Base-by-base conservation (phyloP, 345 rosid species). In the Dovyalis caffra region DNA sequence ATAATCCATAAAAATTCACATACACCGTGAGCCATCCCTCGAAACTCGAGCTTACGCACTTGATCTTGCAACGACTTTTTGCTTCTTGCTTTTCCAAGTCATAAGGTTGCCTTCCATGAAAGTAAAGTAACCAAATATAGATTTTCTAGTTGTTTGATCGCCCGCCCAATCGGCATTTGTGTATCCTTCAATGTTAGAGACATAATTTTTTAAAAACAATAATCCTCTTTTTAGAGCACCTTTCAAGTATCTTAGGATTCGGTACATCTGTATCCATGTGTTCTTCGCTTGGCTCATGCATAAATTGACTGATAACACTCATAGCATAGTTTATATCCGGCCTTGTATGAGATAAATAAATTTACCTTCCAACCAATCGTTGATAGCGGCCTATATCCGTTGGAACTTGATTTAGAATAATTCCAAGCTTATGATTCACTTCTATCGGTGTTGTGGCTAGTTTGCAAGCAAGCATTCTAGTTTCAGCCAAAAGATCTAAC, bases 231-330 rank as follows among this genome's bases (percentile, higher is more conserved):
- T 12, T 9, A 2, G 45, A 34, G 45, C 33, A 32, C 43, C 33
- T 21, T 64, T 64, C n/a, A 64, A 5, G 26, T 34, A 64, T 21
- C 45, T 25, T 8, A 64, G 35, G 28, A 64, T 64, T 1, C 28
- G 45, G 35, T 64, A 64, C 33, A 34, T n/a, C 23, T 16, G 0
- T 45, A 11, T 34, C 68, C 68, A 64, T 34, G n/a, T 64, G 68
- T 0, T 64, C 68, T 64, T 64, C 16, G 21, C 45, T 64, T 64
- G 45, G 68, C 35, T 25, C 68, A 64, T 64, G 68, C 68, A 64
- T 64, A 16, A 64, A 64, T 12, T 64, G 68, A 8, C 68, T 64
- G 20, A 64, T 45, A 12, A 64, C 2, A 64, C 47, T 64, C 0
- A 64, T 45, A 2, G 25, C 47, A 21, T 64, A 64, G 2, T 40